Percentiles rank a stretch among this genome's conserved stretches.
Conservation (phyloP, 2,329 filamentous ascomycete species). For the Chaetomiaceae sp. region DNA sequence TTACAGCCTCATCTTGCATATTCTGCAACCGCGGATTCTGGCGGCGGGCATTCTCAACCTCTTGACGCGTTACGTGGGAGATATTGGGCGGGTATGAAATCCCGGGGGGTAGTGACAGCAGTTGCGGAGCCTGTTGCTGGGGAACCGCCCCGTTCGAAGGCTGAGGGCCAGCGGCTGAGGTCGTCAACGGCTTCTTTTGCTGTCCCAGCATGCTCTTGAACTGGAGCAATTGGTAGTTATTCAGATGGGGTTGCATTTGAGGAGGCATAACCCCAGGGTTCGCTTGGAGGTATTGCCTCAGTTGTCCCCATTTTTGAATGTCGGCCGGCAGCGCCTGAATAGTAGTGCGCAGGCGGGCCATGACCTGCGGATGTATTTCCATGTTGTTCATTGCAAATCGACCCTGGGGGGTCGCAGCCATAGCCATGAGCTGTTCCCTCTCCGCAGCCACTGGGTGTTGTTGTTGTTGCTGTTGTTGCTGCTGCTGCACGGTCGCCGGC, state of each 20-base stretch:
- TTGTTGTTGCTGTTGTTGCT: conserved; percentile 12
- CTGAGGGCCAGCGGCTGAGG: conserved; percentile 1
- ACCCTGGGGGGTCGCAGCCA: conserved; percentile 28
- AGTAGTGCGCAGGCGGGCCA: conserved; percentile 30
- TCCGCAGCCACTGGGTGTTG: no score
- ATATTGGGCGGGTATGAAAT: conserved; percentile 22
- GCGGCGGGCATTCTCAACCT: conserved; percentile 28
- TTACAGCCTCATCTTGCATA: conserved; percentile 6
- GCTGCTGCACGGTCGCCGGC: conserved; percentile 24
- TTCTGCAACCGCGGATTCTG: conserved; percentile 20
- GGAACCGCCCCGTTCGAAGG: conserved; percentile 5
- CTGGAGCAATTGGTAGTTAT: conserved; percentile 11
- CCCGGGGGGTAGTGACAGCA: conserved; percentile 22
- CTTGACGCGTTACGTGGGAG: conserved; percentile 26
- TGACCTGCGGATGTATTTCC: conserved; percentile 41
- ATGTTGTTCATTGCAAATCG: conserved; percentile 44
- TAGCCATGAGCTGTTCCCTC: conserved; percentile 8
- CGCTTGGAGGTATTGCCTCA: conserved; percentile 40
- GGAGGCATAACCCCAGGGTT: conserved; percentile 27
- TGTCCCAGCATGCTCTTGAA: conserved; percentile 10
- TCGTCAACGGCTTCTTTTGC: conserved; percentile 2
- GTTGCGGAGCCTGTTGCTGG: conserved; percentile 14
- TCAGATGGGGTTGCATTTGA: background rate
- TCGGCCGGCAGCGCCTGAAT: conserved; percentile 42
- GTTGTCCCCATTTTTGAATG: conserved; percentile 47